Base-by-base conservation (phyloP, 2,329 filamentous ascomycete species). In the Didymella lethalis region DNA sequence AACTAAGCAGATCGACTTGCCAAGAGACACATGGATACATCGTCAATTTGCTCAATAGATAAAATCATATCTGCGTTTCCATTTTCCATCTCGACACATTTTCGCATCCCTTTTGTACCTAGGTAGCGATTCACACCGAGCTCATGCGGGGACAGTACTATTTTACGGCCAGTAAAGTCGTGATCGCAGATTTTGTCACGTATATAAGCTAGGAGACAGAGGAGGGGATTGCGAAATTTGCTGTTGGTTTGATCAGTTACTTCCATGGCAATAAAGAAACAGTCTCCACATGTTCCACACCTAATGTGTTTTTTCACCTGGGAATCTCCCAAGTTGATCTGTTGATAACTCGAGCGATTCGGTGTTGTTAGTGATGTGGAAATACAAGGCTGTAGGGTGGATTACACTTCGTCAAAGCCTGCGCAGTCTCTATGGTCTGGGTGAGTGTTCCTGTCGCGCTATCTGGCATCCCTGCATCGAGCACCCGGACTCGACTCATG, bases 191-290 rank as follows among this genome's bases (percentile, higher is more conserved):
- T 25, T 3, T 43, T 12, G 8, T 25, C 7, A 8, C 18, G 18
- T 4, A 43, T 43, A 4, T 43, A 10, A 20, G 20, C 18, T 25
- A 20, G 40, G 5, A 43, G 20, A 12, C 7, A 20, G 8, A 43
- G 20, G 6, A 25, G 12, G 7, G 40, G 40, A 16, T 64, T 63
- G 4, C 31, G 41, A 5, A 41, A n/a, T 7, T 48, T 54, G 29
- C 41, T 61, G 43, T 36, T 7, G 10, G 8, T 2, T 23, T 18
- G 7, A 25, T 49, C 14, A 49, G 23, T 10, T 11, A n/a, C n/a
- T 25, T 44, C 5, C 18, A 34, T 32, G 14, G 32, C 12, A 16
- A 6, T 36, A 6, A 12, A 36, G 14, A 40, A n/a, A 40, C 20
- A 20, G 1, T 7, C 3, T 40, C 36, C n/a, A 40, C 20, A 7